phyloP scores from a whole-genome alignment of 768 basidiomycete genomes.

The Leccinum rimulosum region DNA sequence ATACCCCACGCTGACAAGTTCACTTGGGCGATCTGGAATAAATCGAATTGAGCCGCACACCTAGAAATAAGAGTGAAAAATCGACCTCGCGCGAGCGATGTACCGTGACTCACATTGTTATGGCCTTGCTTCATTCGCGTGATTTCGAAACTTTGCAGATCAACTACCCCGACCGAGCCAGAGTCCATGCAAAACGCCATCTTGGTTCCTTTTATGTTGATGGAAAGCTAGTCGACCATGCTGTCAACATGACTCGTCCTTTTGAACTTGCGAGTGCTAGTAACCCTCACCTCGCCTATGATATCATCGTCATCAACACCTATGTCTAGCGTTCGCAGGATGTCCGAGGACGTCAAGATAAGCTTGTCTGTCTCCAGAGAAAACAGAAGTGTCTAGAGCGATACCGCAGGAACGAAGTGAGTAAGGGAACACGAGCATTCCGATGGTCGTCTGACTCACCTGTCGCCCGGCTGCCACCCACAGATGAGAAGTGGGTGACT shows the following conservation, averaged over 20 bases:
- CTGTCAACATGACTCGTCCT: slow-evolving; percentile 24
- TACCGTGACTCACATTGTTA: slow-evolving; percentile 47
- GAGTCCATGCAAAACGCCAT: slow-evolving; percentile 72
- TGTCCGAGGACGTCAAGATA: slow-evolving; percentile 53
- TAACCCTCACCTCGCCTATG: slow-evolving; percentile 61
- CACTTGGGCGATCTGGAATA: slow-evolving; percentile 66
- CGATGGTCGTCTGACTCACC: slow-evolving; percentile 34
- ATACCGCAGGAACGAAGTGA: background rate
- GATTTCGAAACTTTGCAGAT: slow-evolving; percentile 49
- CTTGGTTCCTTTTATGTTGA: slow-evolving; percentile 49
- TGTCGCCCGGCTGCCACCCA: slow-evolving; percentile 68
- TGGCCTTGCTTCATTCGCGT: slow-evolving; percentile 61
- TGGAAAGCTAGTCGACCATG: slow-evolving; percentile 53
- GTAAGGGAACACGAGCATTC: background rate
- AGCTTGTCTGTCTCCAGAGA: slow-evolving; percentile 48
- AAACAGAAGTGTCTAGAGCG: slow-evolving; percentile 36
- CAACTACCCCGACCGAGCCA: slow-evolving; percentile 64
- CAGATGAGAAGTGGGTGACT: slow-evolving; percentile 43
- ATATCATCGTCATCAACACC: slow-evolving; percentile 53
- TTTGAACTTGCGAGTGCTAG: background rate
- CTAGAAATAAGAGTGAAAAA: slow-evolving; percentile 36
- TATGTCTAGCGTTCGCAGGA: slow-evolving; percentile 42
- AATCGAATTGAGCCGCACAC: slow-evolving; percentile 70
- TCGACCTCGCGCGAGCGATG: background rate
- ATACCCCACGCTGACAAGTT: slow-evolving; percentile 77